Conservation (phyloP, 495 filamentous ascomycete species). For the Neurospora sp. region DNA sequence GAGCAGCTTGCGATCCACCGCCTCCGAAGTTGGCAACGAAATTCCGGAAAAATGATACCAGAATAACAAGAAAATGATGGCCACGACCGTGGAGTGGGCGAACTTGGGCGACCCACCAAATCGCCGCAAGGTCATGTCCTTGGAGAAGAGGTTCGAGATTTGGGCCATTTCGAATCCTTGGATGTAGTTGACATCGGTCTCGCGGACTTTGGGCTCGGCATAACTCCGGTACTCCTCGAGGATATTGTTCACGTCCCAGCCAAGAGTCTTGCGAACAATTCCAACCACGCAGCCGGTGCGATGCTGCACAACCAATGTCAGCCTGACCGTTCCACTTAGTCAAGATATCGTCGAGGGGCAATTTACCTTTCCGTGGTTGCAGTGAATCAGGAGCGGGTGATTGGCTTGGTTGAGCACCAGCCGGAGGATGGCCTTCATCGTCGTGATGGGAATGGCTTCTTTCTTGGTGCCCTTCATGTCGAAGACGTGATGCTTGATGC, state of each 20-base stretch:
- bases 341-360: not conserved
- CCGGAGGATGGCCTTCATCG: slow-evolving; percentile 53
- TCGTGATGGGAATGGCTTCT: slow-evolving; percentile 45
- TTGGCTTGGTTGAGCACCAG: slow-evolving; percentile 56
- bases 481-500: slow-evolving; percentile 59
- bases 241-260: slow-evolving; percentile 47
- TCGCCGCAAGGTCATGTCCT: not conserved
- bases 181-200: slow-evolving; percentile 43
- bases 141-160: slow-evolving; percentile 16
- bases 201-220: slow-evolving; percentile 52
- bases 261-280: slow-evolving; percentile 54
- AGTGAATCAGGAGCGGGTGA: slow-evolving; percentile 73
- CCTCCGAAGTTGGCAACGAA: slow-evolving; percentile 2
- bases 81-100: slow-evolving; percentile 14
- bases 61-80: slow-evolving; percentile 16
- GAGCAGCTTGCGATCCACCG: slow-evolving; percentile 1
- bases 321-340: not conserved
- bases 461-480: slow-evolving; percentile 73
- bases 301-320: slow-evolving; percentile 41
- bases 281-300: slow-evolving; percentile 76
- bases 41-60: slow-evolving; percentile 17
- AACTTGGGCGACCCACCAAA: slow-evolving; percentile 17
- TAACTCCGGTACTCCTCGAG: slow-evolving; percentile 58
- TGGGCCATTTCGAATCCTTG: slow-evolving; percentile 25
- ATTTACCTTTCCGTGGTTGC: slow-evolving; percentile 76